These are phyloP conservation scores for Platanthera guangdongensis DNA, from an alignment of 106 monocot genomes.

Conservation along the genomic window DNA sequence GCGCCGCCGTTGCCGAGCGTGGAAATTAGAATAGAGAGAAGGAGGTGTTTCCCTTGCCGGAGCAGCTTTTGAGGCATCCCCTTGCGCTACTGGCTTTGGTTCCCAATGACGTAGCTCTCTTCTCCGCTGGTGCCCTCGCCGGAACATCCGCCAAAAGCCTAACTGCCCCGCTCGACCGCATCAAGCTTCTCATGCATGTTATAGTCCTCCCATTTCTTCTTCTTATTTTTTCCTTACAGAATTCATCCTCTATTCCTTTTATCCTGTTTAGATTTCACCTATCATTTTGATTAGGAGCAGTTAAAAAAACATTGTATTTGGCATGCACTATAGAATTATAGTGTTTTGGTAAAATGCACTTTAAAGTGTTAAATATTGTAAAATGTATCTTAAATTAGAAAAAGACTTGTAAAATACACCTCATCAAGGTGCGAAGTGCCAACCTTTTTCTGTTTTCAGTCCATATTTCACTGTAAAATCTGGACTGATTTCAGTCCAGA, in stretches of 20 bases:
- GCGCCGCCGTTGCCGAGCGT: not conserved
- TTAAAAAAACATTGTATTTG: too few species aligned
- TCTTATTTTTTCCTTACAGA: not conserved
- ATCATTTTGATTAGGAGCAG: too few species aligned
- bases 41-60: conserved; percentile 15
- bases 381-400: too few species aligned
- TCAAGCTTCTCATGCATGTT: conserved; percentile 97
- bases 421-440: too few species aligned
- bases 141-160: conserved; percentile 79
- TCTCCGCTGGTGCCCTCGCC: conserved; percentile 66
- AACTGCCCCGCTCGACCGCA: conserved; percentile 87
- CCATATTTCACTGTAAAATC: too few species aligned
- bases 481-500: too few species aligned
- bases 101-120: conserved; percentile 58
- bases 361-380: too few species aligned
- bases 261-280: not conserved
- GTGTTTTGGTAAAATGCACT: too few species aligned
- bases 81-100: conserved; percentile 65
- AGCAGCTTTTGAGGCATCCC: conserved; percentile 60
- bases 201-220: not conserved
- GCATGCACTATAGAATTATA: too few species aligned
- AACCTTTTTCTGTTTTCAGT: too few species aligned
- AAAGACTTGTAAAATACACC: too few species aligned
- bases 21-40: not conserved
- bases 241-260: not conserved